Evolutionary conservation across 208 protist species (phyloP).

Genomic region (Wallacemonas sp.): DNA sequence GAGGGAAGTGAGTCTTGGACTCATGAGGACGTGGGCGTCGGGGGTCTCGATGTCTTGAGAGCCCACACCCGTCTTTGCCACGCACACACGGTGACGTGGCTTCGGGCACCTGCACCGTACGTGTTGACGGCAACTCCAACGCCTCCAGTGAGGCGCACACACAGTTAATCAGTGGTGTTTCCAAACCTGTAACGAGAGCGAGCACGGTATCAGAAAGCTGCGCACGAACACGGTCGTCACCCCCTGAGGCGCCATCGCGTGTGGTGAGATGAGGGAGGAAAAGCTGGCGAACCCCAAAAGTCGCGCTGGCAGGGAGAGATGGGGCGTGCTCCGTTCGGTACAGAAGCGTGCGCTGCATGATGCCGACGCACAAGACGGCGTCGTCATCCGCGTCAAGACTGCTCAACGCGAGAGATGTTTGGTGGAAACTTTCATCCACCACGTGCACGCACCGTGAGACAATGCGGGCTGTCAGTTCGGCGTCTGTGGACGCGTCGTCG

Average conservation of each 20-base stretch:
- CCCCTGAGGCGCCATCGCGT: background rate
- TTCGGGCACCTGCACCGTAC: too few relatives aligned
- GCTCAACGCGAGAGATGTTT: background rate
- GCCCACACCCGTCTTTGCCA: too few relatives aligned
- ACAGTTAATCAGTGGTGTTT: too few relatives aligned
- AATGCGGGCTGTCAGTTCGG: background rate
- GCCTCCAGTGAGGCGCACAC: too few relatives aligned
- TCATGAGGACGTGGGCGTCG: too few relatives aligned
- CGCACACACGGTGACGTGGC: too few relatives aligned
- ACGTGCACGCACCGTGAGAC: constrained; percentile 22
- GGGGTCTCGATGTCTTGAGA: too few relatives aligned
- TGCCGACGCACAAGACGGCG: constrained; percentile 4
- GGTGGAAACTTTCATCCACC: background rate
- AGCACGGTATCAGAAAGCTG: too few relatives aligned
- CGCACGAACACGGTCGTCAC: too few relatives aligned
- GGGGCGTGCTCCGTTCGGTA: background rate
- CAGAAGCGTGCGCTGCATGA: constrained; percentile 9
- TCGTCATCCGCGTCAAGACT: background rate
- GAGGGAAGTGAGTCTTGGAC: background rate
- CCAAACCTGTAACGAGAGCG: too few relatives aligned
- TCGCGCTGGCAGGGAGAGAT: background rate
- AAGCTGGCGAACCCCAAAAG: background rate
- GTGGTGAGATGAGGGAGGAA: background rate
- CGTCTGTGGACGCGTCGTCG: background rate
- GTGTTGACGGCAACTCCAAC: too few relatives aligned